Base-by-base conservation (phyloP, 1,139 yeast species). In the Pichia sp. region DNA sequence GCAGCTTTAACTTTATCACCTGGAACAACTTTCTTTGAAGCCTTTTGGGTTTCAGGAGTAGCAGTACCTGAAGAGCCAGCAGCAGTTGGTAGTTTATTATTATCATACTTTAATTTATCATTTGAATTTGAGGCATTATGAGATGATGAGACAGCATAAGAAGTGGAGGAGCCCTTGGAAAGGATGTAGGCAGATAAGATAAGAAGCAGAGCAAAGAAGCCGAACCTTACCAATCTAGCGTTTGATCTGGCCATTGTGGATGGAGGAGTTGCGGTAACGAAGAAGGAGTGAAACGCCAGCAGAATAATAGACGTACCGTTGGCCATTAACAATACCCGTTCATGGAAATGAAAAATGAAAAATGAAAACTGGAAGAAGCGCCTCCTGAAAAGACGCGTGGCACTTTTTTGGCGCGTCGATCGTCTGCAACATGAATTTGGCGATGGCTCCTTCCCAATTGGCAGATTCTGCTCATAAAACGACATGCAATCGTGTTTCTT, bases 161-260 rank as follows among this genome's bases (percentile, higher is more conserved):
- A 70, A 44, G 75, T 67, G 50, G 79, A 70, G 10, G 84, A 76
- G 10, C 87, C 87, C 59, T 77, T 75, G 25, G 87, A 76, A 45
- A 83, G 74, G 50, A 83, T 77, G 63, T 73, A 81, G 19, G 85
- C 84, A 63, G 84, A 80, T 27, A 75, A 69, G 50, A 83, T 71
- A 62, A 83, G 71, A 25, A 80, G 73, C 25, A 77, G 67, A 36
- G 87, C 86, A 63, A 82, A 78, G 46, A 81, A 73, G 44, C 79
- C 85, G 62, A 83, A 81, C 62, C 87, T 72, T 47, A 80, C 69
- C 58, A 82, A 64, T 62, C 87, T 76, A 55, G 87, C 84, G 65
- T 80, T 81, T 33, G 84, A 77, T 66, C 86, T 76, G 41, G 81
- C 73, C 76, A 72, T 71, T 9, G 14, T 47, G 29, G 29, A 2